Evolutionary conservation across 257 asterid species (phyloP).

Genomic region (Paulownia fortunei): DNA sequence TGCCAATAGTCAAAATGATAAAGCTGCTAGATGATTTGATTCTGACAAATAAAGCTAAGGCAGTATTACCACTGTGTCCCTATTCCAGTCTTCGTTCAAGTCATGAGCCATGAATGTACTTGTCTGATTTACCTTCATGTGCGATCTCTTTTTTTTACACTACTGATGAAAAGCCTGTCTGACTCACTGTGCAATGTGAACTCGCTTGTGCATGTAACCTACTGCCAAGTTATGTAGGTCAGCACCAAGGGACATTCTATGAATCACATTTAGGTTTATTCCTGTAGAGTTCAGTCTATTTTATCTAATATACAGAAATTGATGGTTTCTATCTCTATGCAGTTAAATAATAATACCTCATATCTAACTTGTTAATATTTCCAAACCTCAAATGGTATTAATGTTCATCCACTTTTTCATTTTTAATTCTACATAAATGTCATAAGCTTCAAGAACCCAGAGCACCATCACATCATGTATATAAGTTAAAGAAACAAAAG

Average conservation of each 20-base stretch:
- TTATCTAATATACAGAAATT: neutral
- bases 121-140: neutral
- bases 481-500: neutral
- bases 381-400: constrained; percentile 3
- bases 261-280: neutral
- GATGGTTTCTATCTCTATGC: neutral
- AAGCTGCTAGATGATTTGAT: constrained; percentile 22
- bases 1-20: neutral
- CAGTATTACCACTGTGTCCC: neutral
- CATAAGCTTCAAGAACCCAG: constrained; percentile 8
- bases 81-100: constrained; percentile 8
- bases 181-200: neutral
- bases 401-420: constrained; percentile 7
- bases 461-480: neutral
- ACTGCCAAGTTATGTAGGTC: neutral
- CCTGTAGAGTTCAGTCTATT: too few species aligned
- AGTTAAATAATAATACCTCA: neutral
- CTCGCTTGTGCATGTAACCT: neutral
- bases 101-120: neutral
- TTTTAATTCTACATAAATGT: neutral
- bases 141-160: neutral
- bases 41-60: constrained; percentile 1
- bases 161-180: neutral
- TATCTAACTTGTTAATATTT: neutral
- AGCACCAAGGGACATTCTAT: neutral